A percentile compares a stretch with the other conserved stretches of the same genome.
Evolutionary conservation across 306 rosid species (phyloP).

Genomic region (Casuarina glauca): DNA sequence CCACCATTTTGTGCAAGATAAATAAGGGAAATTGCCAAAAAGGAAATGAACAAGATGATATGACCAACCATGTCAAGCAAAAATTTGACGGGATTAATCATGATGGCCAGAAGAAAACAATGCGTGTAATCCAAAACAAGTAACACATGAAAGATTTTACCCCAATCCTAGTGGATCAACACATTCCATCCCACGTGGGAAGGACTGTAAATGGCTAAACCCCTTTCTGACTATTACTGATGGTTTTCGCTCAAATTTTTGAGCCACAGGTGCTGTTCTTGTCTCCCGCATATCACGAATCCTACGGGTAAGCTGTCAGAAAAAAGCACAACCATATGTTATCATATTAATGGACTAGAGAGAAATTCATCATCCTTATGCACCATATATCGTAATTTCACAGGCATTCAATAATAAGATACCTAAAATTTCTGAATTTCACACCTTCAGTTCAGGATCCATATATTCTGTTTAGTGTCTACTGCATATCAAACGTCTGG

Average conservation of each 20-base stretch:
- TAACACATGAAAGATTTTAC: constrained; percentile 42
- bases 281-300: constrained; percentile 99
- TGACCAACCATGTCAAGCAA: constrained; percentile 16
- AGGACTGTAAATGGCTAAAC: constrained; percentile 68
- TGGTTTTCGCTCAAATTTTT: constrained; percentile 64
- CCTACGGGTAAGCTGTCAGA: constrained; percentile 90
- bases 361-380: background rate
- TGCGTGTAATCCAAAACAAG: constrained; percentile 27
- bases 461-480: too few relatives aligned
- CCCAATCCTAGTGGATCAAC: constrained; percentile 95
- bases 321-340: constrained; percentile 48
- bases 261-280: constrained; percentile 85
- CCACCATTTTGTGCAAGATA: background rate
- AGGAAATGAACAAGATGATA: too few relatives aligned
- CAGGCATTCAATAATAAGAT: background rate
- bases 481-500: background rate
- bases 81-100: constrained; percentile 7
- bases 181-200: constrained; percentile 98
- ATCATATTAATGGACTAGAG: constrained; percentile 33
- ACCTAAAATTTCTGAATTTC: background rate
- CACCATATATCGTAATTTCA: background rate
- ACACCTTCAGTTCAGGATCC: background rate
- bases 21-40: background rate
- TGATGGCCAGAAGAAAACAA: constrained; percentile 9
- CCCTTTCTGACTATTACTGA: constrained; percentile 57